Evolutionary conservation across 805 yeast genomes (phyloP), one percentile per base, ranked within the genome.

Genomic region (Teunomyces atbi): DNA sequence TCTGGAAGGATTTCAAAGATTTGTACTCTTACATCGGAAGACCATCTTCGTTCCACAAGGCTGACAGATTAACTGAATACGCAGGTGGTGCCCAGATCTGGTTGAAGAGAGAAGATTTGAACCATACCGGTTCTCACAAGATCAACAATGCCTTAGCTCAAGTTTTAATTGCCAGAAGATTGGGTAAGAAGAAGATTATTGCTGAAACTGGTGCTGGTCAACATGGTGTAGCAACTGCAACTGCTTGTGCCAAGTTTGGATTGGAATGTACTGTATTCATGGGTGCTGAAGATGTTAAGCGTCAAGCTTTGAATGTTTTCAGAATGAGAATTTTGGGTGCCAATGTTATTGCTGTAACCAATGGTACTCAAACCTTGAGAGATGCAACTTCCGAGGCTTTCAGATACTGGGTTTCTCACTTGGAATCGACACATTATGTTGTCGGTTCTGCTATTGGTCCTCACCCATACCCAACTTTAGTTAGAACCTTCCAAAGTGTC

Each of bases 381-480:
- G 99, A 94, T 67, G 99, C 99, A 30, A 92, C 97, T 45, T 85
- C 95, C 18, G 99, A 94, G 71, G 98, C 99, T 11, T 86, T 94
- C 74, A 79, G 99, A 65, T 81, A 68, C 67, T 94, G 99, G 99
- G 97, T 92, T 41, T 82, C 96, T 3, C 79, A 91, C 58, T 75
- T 94, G 53, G 75, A 82, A 54, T 73, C 87, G 32, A 94, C 99
- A 6, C 97, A 94, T 69, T 94, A 92, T 65, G 86, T 92, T 53
- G 96, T 94, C 44, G 99, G 99, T 44, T 89, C 97, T 2, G 99
- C 98, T 38, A 92, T 94, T 63, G 99, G 99, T 32, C 99, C 99
- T 33, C 98, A 94, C 68, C 99, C 99, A 41, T 94, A 90, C 75
- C 99, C 99, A 52, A 90, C 96, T 15, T 78, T 94, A 66, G 99